A percentile compares a stretch with the other conserved stretches of the same genome.
These are phyloP conservation scores for Leccinum incarnatum DNA, from an alignment of 768 basidiomycete species.

Conservation along the genomic window DNA sequence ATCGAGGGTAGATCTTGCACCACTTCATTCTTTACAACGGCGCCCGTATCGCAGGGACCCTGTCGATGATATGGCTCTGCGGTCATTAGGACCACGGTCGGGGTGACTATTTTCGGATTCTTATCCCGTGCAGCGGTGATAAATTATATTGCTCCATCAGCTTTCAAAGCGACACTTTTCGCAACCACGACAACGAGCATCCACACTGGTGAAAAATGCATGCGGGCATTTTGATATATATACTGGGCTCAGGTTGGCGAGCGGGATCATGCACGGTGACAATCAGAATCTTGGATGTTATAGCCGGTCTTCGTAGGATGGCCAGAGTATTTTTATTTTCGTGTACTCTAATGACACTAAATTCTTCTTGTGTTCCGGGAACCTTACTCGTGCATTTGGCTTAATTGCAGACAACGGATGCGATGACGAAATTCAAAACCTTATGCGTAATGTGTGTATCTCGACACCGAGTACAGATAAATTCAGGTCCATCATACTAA, in stretches of 20 bases:
- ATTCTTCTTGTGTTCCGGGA: constrained; percentile 12
- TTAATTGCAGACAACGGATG: constrained; percentile 19
- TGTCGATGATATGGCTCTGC: constrained; percentile 58
- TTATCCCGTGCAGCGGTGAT: constrained; percentile 19
- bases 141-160: constrained; percentile 19
- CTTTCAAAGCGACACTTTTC: constrained; percentile 10
- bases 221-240: not conserved
- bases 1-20: constrained; percentile 47
- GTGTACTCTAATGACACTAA: constrained; percentile 18
- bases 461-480: constrained; percentile 20
- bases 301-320: not conserved
- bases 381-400: constrained; percentile 21
- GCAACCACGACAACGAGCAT: constrained; percentile 5
- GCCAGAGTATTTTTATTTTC: constrained; percentile 1
- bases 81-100: constrained; percentile 42
- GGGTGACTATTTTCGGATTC: constrained; percentile 33
- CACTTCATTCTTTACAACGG: constrained; percentile 53
- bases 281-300: not conserved
- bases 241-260: not conserved
- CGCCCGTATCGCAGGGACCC: constrained; percentile 61
- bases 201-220: constrained; percentile 6
- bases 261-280: not conserved
- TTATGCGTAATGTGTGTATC: constrained; percentile 15
- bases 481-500: constrained; percentile 24
- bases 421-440: constrained; percentile 18